Evolutionary conservation across 129 eudicot genomes (phyloP).

Genomic region (Daucus carota): DNA sequence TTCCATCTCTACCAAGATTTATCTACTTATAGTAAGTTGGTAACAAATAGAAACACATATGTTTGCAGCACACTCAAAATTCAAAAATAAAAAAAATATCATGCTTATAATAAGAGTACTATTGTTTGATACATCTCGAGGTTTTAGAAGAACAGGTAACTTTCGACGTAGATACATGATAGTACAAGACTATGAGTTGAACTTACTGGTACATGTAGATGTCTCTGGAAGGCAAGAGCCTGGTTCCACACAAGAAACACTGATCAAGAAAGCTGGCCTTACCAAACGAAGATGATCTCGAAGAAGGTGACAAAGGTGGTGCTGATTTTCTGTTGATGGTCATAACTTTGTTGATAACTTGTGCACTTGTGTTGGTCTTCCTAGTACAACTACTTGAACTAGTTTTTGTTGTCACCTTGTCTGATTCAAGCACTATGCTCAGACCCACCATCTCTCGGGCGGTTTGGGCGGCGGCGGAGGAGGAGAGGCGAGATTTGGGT

Average conservation of each 20-base stretch:
- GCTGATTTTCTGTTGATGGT: background rate
- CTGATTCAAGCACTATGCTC: slow-evolving; percentile 22
- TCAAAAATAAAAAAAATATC: no score
- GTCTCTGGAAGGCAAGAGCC: slow-evolving; percentile 20
- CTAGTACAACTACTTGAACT: background rate
- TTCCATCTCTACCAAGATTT: background rate
- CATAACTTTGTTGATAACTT: slow-evolving; percentile 19
- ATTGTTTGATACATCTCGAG: no score
- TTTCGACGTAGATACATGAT: no score
- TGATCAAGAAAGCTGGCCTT: slow-evolving; percentile 17
- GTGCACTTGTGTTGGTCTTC: background rate
- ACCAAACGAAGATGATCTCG: background rate
- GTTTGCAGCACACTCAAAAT: no score
- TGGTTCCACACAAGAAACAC: slow-evolving; percentile 22
- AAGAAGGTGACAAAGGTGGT: background rate
- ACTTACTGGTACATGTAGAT: slow-evolving; percentile 32
- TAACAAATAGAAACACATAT: no score
- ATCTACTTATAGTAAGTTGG: no score
- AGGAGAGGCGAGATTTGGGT: background rate
- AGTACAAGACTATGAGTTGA: no score
- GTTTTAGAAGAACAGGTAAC: no score
- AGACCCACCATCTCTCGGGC: slow-evolving; percentile 26
- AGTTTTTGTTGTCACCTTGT: background rate
- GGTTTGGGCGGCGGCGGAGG: background rate
- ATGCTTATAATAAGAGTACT: no score